Evolutionary conservation across 495 filamentous ascomycete genomes (phyloP), one percentile per base, ranked within the genome.

Genomic region (Chaetomium tenue): DNA sequence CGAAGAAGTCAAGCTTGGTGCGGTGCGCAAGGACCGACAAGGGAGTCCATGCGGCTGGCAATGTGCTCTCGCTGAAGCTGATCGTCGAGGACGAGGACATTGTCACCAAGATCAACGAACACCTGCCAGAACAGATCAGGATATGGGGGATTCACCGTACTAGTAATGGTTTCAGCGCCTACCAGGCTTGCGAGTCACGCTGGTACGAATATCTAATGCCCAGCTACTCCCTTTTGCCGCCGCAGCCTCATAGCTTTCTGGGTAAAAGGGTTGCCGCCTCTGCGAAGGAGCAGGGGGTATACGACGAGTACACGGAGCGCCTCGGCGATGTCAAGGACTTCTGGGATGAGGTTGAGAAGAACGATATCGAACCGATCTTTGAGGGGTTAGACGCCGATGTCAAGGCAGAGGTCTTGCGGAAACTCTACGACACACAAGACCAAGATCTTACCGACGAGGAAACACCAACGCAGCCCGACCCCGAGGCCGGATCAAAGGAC

Each of bases 201-300:
- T 91, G 91, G 74, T 98, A 98, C 76, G 94, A 98, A 72, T 98
- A 98, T 71, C 80, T 98, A 46, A 90, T 98, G 74, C 94, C 94
- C 11, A 91, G 88, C 28, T 89, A 96, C 73, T 89, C 87, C 60
- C 92, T 98, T 60, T 77, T 98, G 47, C 95, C 94, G 33, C 95
- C 94, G 5, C 92, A 97, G 68, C 93, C 92, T 1, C 85, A 86
- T 44, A 95, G 88, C 58, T 95, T 83, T 67, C 79, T 98, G 23
- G 92, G 89, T 18, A 89, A 87, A 75, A 88, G 90, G 71, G 80
- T 93, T n/a, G 78, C 83, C 18, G 84, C 91, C 68, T 78, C 85
- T 23, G 88, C 91, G 6, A 85, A 91, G 69, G 82, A 91, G 72
- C 82, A 86, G 26, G 87, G 86, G 8, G 83, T 91, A 53, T 70